Percentiles rank a stretch among this genome's conserved stretches.
Evolutionary conservation across 2,329 filamentous ascomycete species (phyloP).

Genomic region (Tolypocladium tropicale): DNA sequence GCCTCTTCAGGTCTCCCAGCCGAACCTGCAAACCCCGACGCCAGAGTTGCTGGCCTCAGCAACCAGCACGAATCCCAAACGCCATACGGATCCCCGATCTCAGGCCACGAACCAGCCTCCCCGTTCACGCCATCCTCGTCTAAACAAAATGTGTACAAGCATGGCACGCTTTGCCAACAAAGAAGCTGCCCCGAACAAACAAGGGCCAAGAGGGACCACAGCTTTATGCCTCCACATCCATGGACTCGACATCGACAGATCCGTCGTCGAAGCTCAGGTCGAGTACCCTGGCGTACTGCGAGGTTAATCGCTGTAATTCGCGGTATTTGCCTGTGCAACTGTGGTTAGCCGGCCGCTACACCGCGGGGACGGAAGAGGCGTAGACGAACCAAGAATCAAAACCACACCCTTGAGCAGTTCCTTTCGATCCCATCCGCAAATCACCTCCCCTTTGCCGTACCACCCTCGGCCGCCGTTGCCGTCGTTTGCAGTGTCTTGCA

Average conservation of each 20-base stretch:
- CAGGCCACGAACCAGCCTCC: background rate
- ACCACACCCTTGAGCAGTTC: constrained; percentile 86
- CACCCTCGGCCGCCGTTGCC: constrained; percentile 43
- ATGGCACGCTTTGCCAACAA: background rate
- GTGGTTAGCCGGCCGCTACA: constrained; percentile 12
- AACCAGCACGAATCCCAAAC: background rate
- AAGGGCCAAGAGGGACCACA: background rate
- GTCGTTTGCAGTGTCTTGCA: constrained; percentile 44
- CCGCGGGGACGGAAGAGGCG: background rate
- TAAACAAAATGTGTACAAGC: background rate
- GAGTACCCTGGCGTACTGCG: constrained; percentile 82
- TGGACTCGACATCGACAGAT: constrained; percentile 30
- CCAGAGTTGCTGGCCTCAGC: background rate
- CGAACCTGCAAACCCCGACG: background rate
- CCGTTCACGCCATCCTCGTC: background rate
- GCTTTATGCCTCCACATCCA: constrained; percentile 26
- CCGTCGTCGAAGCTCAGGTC: constrained; percentile 46
- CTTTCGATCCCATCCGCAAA: constrained; percentile 86
- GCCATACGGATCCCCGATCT: background rate
- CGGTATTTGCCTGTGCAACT: constrained; percentile 70
- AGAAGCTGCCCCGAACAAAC: background rate
- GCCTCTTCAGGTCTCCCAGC: background rate
- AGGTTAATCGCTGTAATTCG: constrained; percentile 86
- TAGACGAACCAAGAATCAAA: constrained; percentile 71
- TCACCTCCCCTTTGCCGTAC: constrained; percentile 56